Percentiles rank a stretch among this genome's conserved stretches.
These are phyloP conservation scores for Solanum hybrid DNA, from an alignment of 305 asterid genomes.

Conservation along the genomic window DNA sequence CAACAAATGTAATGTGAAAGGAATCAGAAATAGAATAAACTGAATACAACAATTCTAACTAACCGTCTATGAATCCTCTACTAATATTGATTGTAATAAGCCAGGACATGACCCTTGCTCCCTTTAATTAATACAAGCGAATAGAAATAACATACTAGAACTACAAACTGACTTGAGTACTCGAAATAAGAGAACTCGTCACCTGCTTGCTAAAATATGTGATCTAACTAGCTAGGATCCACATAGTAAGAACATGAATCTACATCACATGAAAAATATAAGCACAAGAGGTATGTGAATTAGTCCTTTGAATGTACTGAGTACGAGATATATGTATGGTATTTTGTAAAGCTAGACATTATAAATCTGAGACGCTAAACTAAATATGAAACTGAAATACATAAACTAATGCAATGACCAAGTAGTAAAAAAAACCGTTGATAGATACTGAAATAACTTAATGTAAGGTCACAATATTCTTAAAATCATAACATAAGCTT, in stretches of 20 bases:
- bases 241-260: neutral
- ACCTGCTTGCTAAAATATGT: neutral
- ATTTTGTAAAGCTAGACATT: neutral
- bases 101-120: neutral
- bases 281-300: neutral
- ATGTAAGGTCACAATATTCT: neutral
- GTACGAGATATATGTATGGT: neutral
- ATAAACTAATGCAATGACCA: neutral
- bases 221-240: neutral
- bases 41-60: too few species aligned
- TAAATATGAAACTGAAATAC: neutral
- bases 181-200: neutral
- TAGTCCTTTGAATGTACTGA: neutral
- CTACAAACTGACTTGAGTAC: neutral
- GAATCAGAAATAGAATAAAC: neutral
- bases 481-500: too few species aligned
- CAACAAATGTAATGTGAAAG: neutral
- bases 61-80: neutral
- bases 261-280: neutral
- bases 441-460: neutral
- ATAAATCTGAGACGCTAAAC: neutral
- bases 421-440: neutral
- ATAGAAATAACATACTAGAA: neutral
- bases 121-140: neutral
- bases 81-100: neutral